These are phyloP conservation scores for Pseudozyma sp. DNA, from an alignment of 1,284 basidiomycete genomes.

Conservation along the genomic window DNA sequence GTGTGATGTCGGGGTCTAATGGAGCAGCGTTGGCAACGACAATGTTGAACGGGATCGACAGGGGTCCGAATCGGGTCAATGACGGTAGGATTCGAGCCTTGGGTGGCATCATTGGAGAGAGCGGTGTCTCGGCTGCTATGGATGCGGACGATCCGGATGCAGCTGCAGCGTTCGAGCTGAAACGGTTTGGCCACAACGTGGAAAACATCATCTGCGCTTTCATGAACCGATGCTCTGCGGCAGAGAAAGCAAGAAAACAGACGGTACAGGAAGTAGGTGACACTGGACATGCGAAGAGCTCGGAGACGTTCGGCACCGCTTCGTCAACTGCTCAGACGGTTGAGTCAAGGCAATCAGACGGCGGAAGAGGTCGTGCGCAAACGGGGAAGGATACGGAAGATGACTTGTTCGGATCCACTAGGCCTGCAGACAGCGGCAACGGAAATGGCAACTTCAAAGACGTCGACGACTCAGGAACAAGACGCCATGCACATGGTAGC, in stretches of 20 bases:
- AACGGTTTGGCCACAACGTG: constrained; percentile 56
- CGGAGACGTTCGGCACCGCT: not conserved
- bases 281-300: not conserved
- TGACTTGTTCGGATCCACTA: constrained; percentile 25
- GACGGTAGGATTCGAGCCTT: constrained; percentile 50
- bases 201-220: constrained; percentile 66
- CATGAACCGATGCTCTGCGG: constrained; percentile 52
- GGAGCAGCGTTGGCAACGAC: constrained; percentile 12
- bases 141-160: constrained; percentile 57
- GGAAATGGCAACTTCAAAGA: constrained; percentile 8
- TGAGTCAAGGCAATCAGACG: not conserved
- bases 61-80: constrained; percentile 55
- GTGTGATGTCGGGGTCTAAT: constrained; percentile 1
- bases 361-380: constrained; percentile 15
- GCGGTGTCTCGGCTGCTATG: constrained; percentile 46
- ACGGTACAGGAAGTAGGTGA: not conserved
- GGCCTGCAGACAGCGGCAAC: constrained; percentile 7
- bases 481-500: constrained; percentile 12
- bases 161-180: constrained; percentile 56
- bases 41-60: constrained; percentile 18
- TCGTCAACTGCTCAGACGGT: not conserved
- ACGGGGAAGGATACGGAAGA: constrained; percentile 4
- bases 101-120: constrained; percentile 53
- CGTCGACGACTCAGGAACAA: not conserved
- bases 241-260: constrained; percentile 14